Base-by-base conservation (phyloP, 2,329 filamentous ascomycete genomes). In the Ramularia endophylla region DNA sequence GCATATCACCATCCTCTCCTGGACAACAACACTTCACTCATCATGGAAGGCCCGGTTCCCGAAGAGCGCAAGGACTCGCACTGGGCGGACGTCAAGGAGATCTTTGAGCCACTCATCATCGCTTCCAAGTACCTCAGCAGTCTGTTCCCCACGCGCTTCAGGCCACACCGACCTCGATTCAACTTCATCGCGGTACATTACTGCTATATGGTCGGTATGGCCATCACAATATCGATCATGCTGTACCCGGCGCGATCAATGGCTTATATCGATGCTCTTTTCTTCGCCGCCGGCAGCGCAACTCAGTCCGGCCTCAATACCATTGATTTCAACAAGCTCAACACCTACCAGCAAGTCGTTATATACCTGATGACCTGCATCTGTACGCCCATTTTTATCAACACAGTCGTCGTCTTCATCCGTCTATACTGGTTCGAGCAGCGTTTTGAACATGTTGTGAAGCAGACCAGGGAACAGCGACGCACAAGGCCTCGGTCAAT, bases 341-440 rank as follows among this genome's bases (percentile, higher is more conserved):
- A 59, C 27, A 52, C 66, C 8, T 73, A 72, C 53, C 71, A 74
- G 51, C 72, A 75, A 54, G 60, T 86, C 30, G 73, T 85, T 37
- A 67, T 94, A 18, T 88, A 83, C 55, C 56, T 88, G 5, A 72
- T 86, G 29, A 71, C 83, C 3, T 81, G 87, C 72, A 55, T 87
- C 9, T 80, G 83, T 18, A 94, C 87, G 37, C 88, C 88, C 0
- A 92, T 95, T 47, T 81, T 85, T 34, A 82, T 95, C 55, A 81
- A 94, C 58, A 79, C 85, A 2, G 84, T 79, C 32, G 87, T 98
- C 32, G 92, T 98, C 6, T 90, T 95, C 54, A 74, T 97, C 11
- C 84, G 92, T 18, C 72, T 98, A 2, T 95, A 95, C 66, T 98
- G 90, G 90, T 98, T 98, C 61, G 89, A 98, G 65, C 95, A 94